These are phyloP conservation scores for Debaryomyces tyrocola DNA, from an alignment of 805 yeast genomes.

Conservation along the genomic window DNA sequence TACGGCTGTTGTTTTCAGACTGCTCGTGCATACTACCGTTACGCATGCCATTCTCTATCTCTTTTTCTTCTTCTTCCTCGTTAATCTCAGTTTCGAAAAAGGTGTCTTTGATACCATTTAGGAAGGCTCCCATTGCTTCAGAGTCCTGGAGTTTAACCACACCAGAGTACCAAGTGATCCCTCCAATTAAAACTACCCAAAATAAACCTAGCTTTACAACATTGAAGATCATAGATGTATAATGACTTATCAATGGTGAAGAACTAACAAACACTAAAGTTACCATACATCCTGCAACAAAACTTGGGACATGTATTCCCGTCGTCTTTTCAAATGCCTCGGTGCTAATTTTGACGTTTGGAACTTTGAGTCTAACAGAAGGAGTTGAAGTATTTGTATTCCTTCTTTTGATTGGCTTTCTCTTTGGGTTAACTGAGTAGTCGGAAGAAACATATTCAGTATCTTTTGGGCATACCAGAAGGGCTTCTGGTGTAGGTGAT, in stretches of 20 bases:
- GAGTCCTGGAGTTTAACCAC: constrained; percentile 16
- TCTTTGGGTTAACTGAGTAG: neutral
- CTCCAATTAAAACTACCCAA: constrained; percentile 24
- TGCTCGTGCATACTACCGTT: neutral
- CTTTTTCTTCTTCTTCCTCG: constrained; percentile 1
- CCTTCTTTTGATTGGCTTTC: neutral
- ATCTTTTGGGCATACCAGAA: neutral
- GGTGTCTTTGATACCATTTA: neutral
- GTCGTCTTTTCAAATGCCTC: neutral
- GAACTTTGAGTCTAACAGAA: neutral
- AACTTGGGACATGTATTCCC: constrained; percentile 26
- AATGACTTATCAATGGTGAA: constrained; percentile 21
- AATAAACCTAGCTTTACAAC: constrained; percentile 22
- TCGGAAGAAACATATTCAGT: neutral
- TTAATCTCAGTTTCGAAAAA: neutral
- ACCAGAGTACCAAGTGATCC: constrained; percentile 31
- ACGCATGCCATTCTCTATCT: neutral
- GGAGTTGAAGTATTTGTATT: neutral
- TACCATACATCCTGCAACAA: constrained; percentile 24
- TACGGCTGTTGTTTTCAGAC: neutral
- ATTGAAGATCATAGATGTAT: constrained; percentile 16
- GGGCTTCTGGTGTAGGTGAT: neutral
- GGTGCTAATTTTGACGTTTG: neutral
- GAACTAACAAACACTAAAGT: constrained; percentile 21
- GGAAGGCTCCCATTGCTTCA: constrained; percentile 4